Base-by-base conservation (phyloP, 352 stramenopile species). In the Paralagenidium karlingii region DNA sequence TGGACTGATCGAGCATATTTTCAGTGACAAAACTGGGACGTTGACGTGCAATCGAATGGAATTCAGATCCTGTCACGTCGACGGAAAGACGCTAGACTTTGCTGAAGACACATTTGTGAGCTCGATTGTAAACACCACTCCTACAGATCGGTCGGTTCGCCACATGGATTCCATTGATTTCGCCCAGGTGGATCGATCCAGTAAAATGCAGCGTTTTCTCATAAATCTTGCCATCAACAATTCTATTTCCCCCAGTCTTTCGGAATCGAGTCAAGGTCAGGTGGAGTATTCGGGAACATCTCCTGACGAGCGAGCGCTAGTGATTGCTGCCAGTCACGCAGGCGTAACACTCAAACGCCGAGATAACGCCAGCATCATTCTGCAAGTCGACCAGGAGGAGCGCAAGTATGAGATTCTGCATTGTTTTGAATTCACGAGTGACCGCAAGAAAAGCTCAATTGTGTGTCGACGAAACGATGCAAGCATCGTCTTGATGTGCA, bases 1-100 rank as follows among this genome's bases (percentile, higher is more conserved):
- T 16, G 95, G 93, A 5, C 66, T 96, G 51, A 82, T 99, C 12
- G 68, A 97, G 40, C 95, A 99, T 49, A 83, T 99, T 21, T 99
- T 98, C 60, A 95, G 57, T 0, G 87, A 96, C 48, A 96, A 96
- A 47, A 96, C 87, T 2, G 87, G 87, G 12, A 96, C 87, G 11
- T 54, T 97, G 11, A 96, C 88, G 8, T 80, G 81, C 40, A 97
- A 97, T 49, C 68, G 77, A 5, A 97, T 97, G 88, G 60, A 86
- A 19, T 97, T 98, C 48, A 90, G 91, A 19, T 75, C 75, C 11
- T 97, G 83, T 41, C 89, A 86, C 40, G 68, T 97, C 1, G 81
- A 92, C 38, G 85, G 82, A 7, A 56, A 60, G n/a, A 71, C 65
- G 5, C 76, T 60, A 32, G 45, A 58, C 20, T 76, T 66, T 21